Conservation (phyloP, 108 stramenopile species). For the Stephanodiscus minutulus region DNA sequence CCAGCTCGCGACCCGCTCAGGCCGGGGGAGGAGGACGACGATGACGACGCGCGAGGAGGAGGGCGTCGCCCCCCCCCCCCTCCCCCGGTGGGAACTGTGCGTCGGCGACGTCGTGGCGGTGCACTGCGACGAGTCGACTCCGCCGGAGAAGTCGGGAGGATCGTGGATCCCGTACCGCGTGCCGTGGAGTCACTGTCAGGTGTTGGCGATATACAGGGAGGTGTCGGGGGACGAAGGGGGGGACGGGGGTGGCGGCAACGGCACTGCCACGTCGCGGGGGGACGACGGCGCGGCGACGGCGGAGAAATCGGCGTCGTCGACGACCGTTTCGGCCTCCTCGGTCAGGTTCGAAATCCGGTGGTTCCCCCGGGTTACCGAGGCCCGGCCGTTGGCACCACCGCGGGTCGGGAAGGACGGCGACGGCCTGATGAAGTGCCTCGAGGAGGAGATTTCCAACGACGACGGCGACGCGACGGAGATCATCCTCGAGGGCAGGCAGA, state of each 20-base stretch:
- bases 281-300: no score
- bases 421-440: not conserved
- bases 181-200: slow-evolving; percentile 15
- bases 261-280: no score
- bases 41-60: no score
- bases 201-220: not conserved
- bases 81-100: slow-evolving; percentile 15
- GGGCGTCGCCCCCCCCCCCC: no score
- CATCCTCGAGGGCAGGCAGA: slow-evolving; percentile 15
- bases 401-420: not conserved
- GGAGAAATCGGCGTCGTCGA: not conserved
- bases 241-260: no score
- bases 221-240: no score
- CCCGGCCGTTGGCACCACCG: not conserved
- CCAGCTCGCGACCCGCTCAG: no score
- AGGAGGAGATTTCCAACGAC: not conserved
- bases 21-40: no score
- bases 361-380: slow-evolving; percentile 21
- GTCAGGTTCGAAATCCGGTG: slow-evolving; percentile 4
- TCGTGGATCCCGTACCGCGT: slow-evolving; percentile 20
- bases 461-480: no score
- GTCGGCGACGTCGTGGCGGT: slow-evolving; percentile 17
- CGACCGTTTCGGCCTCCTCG: not conserved
- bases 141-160: not conserved
- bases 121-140: slow-evolving; percentile 18